These are phyloP conservation scores for Beverwykella pulmonaria DNA, from an alignment of 495 filamentous ascomycete species.

Conservation along the genomic window DNA sequence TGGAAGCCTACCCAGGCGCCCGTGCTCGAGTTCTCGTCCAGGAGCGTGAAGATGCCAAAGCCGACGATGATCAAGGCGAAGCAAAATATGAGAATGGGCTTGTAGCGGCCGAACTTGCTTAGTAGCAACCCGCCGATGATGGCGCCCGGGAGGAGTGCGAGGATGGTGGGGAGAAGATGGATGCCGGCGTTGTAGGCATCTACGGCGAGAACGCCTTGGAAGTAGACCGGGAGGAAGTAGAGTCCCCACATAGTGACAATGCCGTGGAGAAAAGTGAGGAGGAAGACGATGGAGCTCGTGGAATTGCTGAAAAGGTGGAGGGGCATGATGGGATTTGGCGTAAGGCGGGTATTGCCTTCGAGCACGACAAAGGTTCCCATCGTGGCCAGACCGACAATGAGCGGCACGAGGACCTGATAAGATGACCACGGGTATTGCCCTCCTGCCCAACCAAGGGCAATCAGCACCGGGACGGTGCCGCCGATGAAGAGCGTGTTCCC, in stretches of 20 bases:
- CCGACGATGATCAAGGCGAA: slow-evolving; percentile 53
- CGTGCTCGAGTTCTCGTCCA: neutral
- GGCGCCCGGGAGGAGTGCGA: slow-evolving; percentile 24
- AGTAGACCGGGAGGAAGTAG: no score
- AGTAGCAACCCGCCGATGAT: slow-evolving; percentile 51
- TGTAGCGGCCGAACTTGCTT: slow-evolving; percentile 50
- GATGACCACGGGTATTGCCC: slow-evolving; percentile 6
- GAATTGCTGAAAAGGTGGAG: slow-evolving; percentile 52
- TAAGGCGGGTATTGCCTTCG: no score
- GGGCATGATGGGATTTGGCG: slow-evolving; percentile 29
- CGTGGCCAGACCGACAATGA: no score
- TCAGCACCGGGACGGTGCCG: neutral
- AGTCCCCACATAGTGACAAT: slow-evolving; percentile 43
- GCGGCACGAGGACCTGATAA: slow-evolving; percentile 10
- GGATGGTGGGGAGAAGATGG: neutral
- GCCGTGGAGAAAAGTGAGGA: slow-evolving; percentile 55
- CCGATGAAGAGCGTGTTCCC: slow-evolving; percentile 25
- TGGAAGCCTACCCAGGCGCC: neutral
- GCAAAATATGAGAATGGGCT: slow-evolving; percentile 53
- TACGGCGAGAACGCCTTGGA: no score
- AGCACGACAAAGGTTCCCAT: no score
- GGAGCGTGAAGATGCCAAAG: slow-evolving; percentile 50
- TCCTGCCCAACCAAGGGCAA: slow-evolving; percentile 6
- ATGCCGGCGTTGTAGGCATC: no score
- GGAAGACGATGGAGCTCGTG: slow-evolving; percentile 49